Base-by-base conservation (phyloP, 1,139 yeast genomes). In the Eremothecium coryli region DNA sequence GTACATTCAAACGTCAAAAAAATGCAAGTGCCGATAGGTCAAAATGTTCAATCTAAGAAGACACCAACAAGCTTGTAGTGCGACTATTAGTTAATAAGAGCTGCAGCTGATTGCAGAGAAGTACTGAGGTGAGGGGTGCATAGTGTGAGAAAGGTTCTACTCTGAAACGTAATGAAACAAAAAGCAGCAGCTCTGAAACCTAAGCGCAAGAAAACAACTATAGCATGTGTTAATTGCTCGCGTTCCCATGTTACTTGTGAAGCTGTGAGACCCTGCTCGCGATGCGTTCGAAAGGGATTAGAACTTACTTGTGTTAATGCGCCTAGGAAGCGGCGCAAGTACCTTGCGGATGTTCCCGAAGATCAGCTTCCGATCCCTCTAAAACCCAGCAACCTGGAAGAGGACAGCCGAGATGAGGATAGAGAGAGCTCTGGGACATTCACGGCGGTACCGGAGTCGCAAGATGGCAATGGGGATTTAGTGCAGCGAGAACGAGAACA, bases 171-270 rank as follows among this genome's bases (percentile, higher is more conserved):
- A n/a, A n/a, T n/a, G n/a, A n/a, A n/a, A n/a, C n/a, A n/a, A n/a
- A n/a, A n/a, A n/a, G n/a, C n/a, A n/a, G n/a, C n/a, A n/a, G n/a
- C n/a, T n/a, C n/a, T n/a, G n/a, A n/a, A n/a, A n/a, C n/a, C n/a
- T 11, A 32, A 38, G 29, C 60, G 74, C 23, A 60, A 64, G 39
- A 84, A 84, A 54, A 85, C 88, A 0, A 66, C 76, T 6, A 65
- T 93, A 39, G 95, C 96, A 10, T 86, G 96, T 50, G 72, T 73
- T 29, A 90, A 84, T 58, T 86, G 96, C 53, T 85, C 85, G 42
- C 70, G 75, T 48, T 80, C 93, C 2, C 96, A 86, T 56, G 73
- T 85, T 67, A 81, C 95, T 0, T 86, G 96, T 55, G 95, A 84
- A 46, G 69, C 76, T 16, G 59, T 60, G 20, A 59, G 98, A 33